Evolutionary conservation across 768 basidiomycete genomes (phyloP).

Genomic region (Boletus pseudo-olivaceus): DNA sequence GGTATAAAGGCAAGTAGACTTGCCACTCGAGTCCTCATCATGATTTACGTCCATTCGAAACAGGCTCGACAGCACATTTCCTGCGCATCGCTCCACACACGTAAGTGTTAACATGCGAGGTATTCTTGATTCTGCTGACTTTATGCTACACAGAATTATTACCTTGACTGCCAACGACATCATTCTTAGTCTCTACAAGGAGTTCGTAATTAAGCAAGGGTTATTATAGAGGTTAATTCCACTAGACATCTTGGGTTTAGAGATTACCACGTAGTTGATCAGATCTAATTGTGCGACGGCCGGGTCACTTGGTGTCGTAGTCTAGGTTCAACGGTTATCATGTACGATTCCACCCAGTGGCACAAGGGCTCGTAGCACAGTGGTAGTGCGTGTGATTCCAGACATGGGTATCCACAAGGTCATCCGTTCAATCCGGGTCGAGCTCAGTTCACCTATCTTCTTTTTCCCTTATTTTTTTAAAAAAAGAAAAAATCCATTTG

Average conservation of each 20-base stretch:
- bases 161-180: constrained; percentile 88
- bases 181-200: constrained; percentile 66
- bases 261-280: background rate
- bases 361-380: constrained; percentile 25
- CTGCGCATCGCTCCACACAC: constrained; percentile 91
- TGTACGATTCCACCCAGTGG: background rate
- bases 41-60: background rate
- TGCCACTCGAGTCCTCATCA: background rate
- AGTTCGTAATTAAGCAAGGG: constrained; percentile 17
- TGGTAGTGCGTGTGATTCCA: constrained; percentile 37
- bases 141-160: constrained; percentile 56
- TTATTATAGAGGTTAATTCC: constrained; percentile 5
- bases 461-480: background rate
- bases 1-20: constrained; percentile 78
- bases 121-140: background rate
- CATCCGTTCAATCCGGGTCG: constrained; percentile 45
- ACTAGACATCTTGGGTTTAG: background rate
- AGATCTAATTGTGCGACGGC: background rate
- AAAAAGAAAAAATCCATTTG: too few relatives aligned
- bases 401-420: constrained; percentile 35
- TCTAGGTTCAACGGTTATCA: too few relatives aligned
- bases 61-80: constrained; percentile 92
- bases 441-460: constrained; percentile 22
- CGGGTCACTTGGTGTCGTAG: background rate
- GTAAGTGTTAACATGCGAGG: constrained; percentile 40